Evolutionary conservation across 768 basidiomycete species (phyloP).

Genomic region (Boletus rubroflammeus): DNA sequence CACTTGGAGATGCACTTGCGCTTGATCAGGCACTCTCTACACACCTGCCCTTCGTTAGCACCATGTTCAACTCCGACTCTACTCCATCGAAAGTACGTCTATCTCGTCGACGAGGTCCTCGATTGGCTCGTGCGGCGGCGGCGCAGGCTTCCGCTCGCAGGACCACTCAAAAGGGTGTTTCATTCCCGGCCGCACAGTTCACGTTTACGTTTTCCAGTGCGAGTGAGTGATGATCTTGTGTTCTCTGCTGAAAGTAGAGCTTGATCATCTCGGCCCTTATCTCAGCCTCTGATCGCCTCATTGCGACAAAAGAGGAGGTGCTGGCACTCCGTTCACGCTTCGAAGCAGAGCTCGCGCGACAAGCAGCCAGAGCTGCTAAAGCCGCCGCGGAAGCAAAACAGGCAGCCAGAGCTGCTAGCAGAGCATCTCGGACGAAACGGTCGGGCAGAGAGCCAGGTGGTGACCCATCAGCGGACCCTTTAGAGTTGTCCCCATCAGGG

Average conservation of each 20-base stretch:
- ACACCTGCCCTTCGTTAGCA: slow-evolving; percentile 28
- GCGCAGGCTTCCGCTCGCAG: slow-evolving; percentile 12
- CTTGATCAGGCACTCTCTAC: slow-evolving; percentile 74
- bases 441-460: slow-evolving; percentile 33
- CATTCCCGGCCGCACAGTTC: slow-evolving; percentile 54
- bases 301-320: slow-evolving; percentile 68
- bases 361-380: slow-evolving; percentile 54
- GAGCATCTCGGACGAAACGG: slow-evolving; percentile 36
- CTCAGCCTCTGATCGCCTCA: slow-evolving; percentile 69
- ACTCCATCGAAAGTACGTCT: slow-evolving; percentile 42
- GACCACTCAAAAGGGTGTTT: slow-evolving; percentile 26
- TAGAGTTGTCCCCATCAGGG: slow-evolving; percentile 35
- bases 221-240: slow-evolving; percentile 56
- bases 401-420: slow-evolving; percentile 39
- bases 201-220: slow-evolving; percentile 58
- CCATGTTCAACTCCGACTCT: slow-evolving; percentile 35
- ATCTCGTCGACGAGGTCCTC: slow-evolving; percentile 51
- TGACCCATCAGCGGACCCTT: slow-evolving; percentile 37
- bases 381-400: slow-evolving; percentile 50
- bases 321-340: slow-evolving; percentile 61
- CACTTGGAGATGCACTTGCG: slow-evolving; percentile 66
- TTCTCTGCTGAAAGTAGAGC: slow-evolving; percentile 20
- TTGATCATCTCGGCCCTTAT: slow-evolving; percentile 28
- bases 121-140: slow-evolving; percentile 45
- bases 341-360: slow-evolving; percentile 68